Conservation (phyloP, 345 rosid genomes). For the Gossypium thurberi region DNA sequence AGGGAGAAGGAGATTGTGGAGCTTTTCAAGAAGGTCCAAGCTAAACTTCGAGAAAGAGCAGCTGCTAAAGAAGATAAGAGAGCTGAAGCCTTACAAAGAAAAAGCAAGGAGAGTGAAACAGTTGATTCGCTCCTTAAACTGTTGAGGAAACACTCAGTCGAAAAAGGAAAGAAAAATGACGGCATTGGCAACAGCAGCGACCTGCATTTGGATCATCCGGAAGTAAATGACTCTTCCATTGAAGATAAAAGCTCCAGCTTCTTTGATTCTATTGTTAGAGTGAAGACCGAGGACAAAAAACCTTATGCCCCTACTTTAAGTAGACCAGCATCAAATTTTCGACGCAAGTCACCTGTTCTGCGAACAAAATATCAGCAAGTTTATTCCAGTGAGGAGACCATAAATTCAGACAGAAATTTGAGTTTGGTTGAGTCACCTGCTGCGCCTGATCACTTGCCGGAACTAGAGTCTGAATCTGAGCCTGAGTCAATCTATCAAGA, state of each 20-base stretch:
- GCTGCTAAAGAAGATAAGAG: slow-evolving; percentile 56
- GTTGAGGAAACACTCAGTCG: slow-evolving; percentile 73
- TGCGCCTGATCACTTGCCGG: slow-evolving; percentile 24
- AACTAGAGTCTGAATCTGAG: slow-evolving; percentile 3
- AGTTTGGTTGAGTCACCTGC: slow-evolving; percentile 27
- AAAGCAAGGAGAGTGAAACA: slow-evolving; percentile 62
- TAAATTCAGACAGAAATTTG: slow-evolving; percentile 32
- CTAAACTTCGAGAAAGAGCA: slow-evolving; percentile 82
- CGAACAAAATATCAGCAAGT: slow-evolving; percentile 43
- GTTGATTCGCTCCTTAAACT: slow-evolving; percentile 77
- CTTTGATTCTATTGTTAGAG: slow-evolving; percentile 21
- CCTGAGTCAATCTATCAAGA: not conserved
- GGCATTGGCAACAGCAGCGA: slow-evolving; percentile 25
- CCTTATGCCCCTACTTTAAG: slow-evolving; percentile 33
- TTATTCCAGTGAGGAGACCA: slow-evolving; percentile 36
- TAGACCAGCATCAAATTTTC: slow-evolving; percentile 79
- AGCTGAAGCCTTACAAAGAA: slow-evolving; percentile 42
- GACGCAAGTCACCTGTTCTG: slow-evolving; percentile 64
- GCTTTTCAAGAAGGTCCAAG: slow-evolving; percentile 81
- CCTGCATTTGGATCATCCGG: slow-evolving; percentile 25
- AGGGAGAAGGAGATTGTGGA: slow-evolving; percentile 87
- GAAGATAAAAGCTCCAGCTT: slow-evolving; percentile 34
- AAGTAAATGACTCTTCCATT: slow-evolving; percentile 19
- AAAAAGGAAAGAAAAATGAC: slow-evolving; percentile 47
- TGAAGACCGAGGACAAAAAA: slow-evolving; percentile 20